Conservation (phyloP, 164 flowering plant genomes). For the Magnolia officinalis region DNA sequence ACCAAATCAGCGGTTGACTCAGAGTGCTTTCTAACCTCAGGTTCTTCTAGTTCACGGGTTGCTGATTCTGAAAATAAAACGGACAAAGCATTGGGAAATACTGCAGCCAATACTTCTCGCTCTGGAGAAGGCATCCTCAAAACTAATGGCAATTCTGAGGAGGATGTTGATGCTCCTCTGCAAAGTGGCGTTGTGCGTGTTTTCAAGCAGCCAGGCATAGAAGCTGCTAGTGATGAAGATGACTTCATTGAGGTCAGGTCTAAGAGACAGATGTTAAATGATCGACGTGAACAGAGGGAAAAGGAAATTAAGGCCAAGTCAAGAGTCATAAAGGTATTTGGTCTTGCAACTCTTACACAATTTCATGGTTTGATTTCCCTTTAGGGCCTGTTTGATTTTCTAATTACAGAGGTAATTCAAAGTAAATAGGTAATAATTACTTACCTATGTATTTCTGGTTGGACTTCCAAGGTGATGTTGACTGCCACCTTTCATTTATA, state of each 20-base stretch:
- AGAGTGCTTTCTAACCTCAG: slow-evolving; percentile 29
- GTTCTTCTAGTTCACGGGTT: slow-evolving; percentile 25
- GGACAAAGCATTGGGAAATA: slow-evolving; percentile 40
- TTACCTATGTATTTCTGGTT: no score
- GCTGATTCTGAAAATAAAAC: slow-evolving; percentile 34
- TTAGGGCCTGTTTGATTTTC: neutral
- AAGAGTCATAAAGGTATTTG: slow-evolving; percentile 55
- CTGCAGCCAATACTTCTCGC: slow-evolving; percentile 24
- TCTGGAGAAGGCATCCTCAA: slow-evolving; percentile 43
- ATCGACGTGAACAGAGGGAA: slow-evolving; percentile 92
- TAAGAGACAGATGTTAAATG: slow-evolving; percentile 93
- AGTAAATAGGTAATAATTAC: no score
- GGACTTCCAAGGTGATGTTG: no score
- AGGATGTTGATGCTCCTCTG: slow-evolving; percentile 79
- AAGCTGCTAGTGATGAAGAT: slow-evolving; percentile 95
- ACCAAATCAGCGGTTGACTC: slow-evolving; percentile 37
- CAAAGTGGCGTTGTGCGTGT: slow-evolving; percentile 92
- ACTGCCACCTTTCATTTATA: no score
- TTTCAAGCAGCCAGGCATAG: slow-evolving; percentile 92
- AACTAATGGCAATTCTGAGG: slow-evolving; percentile 42
- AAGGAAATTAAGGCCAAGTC: slow-evolving; percentile 82
- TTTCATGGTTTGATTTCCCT: neutral
- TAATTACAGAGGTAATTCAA: no score
- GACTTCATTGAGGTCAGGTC: slow-evolving; percentile 98
- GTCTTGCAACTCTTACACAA: neutral